Evolutionary conservation across 352 stramenopile species (phyloP).

Genomic region (Pythium pectinolyticum): DNA sequence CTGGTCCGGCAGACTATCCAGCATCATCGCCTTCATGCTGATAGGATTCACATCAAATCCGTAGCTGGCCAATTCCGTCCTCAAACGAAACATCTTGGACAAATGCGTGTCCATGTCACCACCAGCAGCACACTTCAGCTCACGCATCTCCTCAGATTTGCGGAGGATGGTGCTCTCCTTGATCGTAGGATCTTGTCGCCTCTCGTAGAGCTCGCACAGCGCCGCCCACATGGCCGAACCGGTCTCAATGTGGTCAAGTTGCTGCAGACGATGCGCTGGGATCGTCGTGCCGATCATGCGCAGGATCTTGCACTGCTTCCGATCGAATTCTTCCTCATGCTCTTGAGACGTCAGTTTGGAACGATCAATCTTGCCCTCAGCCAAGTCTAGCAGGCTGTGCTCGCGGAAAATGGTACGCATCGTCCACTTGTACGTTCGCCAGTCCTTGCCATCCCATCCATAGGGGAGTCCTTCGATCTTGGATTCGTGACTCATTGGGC

Average conservation of each 20-base stretch:
- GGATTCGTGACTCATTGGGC: no score
- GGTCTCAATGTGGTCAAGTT: not conserved
- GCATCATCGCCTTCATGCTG: conserved; percentile 12
- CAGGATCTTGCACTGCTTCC: conserved; percentile 7
- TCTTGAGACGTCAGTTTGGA: not conserved
- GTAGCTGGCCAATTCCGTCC: conserved; percentile 11
- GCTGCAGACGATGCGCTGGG: conserved; percentile 2
- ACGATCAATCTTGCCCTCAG: not conserved
- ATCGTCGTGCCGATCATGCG: conserved; percentile 10
- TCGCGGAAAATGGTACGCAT: conserved; percentile 9
- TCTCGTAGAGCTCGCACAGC: conserved; percentile 12
- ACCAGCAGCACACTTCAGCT: not conserved
- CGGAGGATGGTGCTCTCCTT: conserved; percentile 2
- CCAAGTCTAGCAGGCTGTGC: not conserved
- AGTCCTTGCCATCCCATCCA: conserved; percentile 13
- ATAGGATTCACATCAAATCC: conserved; percentile 3
- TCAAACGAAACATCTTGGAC: conserved; percentile 7
- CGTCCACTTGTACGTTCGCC: conserved; percentile 8
- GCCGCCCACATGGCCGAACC: conserved; percentile 10
- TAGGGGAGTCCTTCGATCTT: not conserved
- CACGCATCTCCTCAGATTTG: not conserved
- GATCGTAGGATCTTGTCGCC: not conserved
- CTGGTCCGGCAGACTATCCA: not conserved
- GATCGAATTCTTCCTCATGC: not conserved
- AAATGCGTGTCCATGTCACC: conserved; percentile 8